Evolutionary conservation across 148 eudicot species (phyloP), one percentile per base, ranked within the genome.

Genomic region (Dianthus caryophyllus): DNA sequence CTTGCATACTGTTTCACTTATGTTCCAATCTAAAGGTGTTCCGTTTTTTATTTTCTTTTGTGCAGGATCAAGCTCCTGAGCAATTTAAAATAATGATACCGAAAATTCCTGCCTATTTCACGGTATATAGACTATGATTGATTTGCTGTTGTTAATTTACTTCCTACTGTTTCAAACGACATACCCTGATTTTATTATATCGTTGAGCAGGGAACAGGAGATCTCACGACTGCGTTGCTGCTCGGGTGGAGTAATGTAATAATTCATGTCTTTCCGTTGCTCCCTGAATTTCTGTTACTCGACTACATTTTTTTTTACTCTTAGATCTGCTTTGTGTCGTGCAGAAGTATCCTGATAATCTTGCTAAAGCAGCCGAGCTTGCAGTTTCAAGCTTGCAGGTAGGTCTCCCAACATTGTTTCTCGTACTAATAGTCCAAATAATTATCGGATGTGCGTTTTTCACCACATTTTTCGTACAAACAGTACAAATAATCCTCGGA

Each of bases 221-320:
- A 92, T 73, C 79, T 92, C 16, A 87, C 64, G 65, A 89, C 98
- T 60, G 98, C 98, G 16, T 79, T 92, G 50, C 79, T 92, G 74
- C 96, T 92, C 50, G 98, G 98, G 62, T 92, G 98, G 98, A 92
- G 94, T 83, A 92, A 92, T 83, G 98, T 92, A 87, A 85, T 54
- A 24, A 56, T 67, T 54, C 61, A 52, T 44, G 60, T 67, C 61
- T 49, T 60, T 13, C 18, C 26, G 39, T 69, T 68, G 15, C 33
- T 65, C n/a, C 20, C 39, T 60, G 38, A 59, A 14, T 11, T 72
- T 52, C 33, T 31, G 52, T 65, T 51, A 46, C 50, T 70, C 49
- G 27, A 46, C 22, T 15, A 6, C 29, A 17, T 17, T 38, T 73
- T 46, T 65, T 33, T 70, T 67, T 21, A 69, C 73, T 80, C 49